Conservation (phyloP, 306 rosid species). For the Vigna angularis region DNA sequence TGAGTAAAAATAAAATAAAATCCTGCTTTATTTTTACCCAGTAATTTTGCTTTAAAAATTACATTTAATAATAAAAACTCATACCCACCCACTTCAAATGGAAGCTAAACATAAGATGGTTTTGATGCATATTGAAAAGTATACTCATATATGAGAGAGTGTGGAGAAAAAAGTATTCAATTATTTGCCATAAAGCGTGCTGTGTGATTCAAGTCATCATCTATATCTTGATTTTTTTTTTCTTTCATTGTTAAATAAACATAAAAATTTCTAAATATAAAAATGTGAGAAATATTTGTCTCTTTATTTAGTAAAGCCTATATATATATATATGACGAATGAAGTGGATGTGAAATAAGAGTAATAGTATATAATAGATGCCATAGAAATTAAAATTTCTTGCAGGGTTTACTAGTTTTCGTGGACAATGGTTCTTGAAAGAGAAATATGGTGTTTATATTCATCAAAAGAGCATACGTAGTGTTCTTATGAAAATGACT, state of each 20-base stretch:
- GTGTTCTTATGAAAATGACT: slow-evolving; percentile 15
- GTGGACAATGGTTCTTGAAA: slow-evolving; percentile 27
- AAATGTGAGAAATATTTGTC: slow-evolving; percentile 11
- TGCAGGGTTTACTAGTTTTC: not conserved
- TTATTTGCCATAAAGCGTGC: slow-evolving; percentile 24
- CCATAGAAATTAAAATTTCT: not conserved
- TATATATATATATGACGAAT: not conserved
- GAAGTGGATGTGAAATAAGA: slow-evolving; percentile 6
- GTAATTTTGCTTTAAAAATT: too few species aligned
- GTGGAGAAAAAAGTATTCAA: slow-evolving; percentile 12
- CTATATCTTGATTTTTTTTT: not conserved
- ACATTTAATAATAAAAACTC: too few species aligned
- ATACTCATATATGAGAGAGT: not conserved
- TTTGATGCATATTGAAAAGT: not conserved
- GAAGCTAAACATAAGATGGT: not conserved
- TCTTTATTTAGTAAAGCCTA: not conserved
- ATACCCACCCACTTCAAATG: too few species aligned
- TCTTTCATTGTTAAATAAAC: not conserved
- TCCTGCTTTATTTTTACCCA: too few species aligned
- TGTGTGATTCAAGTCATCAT: slow-evolving; percentile 18
- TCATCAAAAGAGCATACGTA: not conserved
- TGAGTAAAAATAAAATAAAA: too few species aligned
- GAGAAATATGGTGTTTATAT: slow-evolving; percentile 17
- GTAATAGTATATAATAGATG: not conserved
- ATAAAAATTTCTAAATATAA: not conserved